A percentile compares a stretch with the other conserved stretches of the same genome.
These are phyloP conservation scores for Boletus reticulatus DNA, from an alignment of 768 basidiomycete genomes.

Conservation along the genomic window DNA sequence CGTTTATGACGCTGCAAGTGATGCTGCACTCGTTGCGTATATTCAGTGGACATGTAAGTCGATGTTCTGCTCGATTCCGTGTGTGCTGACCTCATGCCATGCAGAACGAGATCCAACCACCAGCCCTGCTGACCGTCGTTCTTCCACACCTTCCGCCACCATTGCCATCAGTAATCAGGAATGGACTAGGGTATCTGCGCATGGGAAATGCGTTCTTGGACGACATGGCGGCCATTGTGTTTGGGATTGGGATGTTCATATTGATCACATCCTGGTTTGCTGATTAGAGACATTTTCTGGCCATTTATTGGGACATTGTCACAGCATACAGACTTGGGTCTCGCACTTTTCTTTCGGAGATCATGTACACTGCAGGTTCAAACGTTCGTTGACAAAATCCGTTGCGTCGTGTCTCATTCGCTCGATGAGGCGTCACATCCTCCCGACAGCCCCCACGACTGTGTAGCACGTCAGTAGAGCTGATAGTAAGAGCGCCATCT, in stretches of 20 bases:
- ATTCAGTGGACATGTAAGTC: slow-evolving; percentile 64
- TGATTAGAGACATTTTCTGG: slow-evolving; percentile 5
- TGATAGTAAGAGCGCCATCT: too few species aligned
- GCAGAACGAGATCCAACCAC: slow-evolving; percentile 59
- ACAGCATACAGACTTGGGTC: not conserved
- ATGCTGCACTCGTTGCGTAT: slow-evolving; percentile 70
- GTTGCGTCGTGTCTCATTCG: not conserved
- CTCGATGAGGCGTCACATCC: too few species aligned
- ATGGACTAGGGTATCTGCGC: slow-evolving; percentile 63
- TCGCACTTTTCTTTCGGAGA: too few species aligned
- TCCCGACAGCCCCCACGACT: too few species aligned
- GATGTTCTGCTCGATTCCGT: not conserved
- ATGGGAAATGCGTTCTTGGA: slow-evolving; percentile 68
- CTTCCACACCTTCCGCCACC: slow-evolving; percentile 68
- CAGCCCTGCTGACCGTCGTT: slow-evolving; percentile 54
- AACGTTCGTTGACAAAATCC: not conserved
- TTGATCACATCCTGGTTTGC: slow-evolving; percentile 49
- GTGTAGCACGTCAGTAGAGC: too few species aligned
- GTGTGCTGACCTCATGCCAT: slow-evolving; percentile 2
- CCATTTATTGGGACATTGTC: not conserved
- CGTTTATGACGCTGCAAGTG: slow-evolving; percentile 70
- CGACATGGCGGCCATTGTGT: slow-evolving; percentile 65
- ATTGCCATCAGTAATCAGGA: slow-evolving; percentile 58
- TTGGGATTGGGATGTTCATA: slow-evolving; percentile 70
- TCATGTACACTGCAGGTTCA: too few species aligned